Evolutionary conservation across 1,284 basidiomycete species (phyloP), one percentile per base, ranked within the genome.

Genomic region (Mycena sp.): DNA sequence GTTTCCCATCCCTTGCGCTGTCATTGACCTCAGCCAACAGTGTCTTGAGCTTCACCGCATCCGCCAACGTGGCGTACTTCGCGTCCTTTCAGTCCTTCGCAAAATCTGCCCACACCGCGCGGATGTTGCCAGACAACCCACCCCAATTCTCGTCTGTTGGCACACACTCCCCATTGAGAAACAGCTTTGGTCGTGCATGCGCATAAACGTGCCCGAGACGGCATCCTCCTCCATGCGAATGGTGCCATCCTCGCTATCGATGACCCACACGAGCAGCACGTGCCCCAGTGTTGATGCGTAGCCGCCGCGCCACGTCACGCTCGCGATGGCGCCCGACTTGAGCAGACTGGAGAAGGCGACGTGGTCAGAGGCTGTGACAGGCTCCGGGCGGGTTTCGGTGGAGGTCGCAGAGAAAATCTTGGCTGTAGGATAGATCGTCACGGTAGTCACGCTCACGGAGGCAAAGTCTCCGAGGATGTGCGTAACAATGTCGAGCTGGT

Each of bases 231-330:
- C 73, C 5, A 80, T 23, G 26, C 71, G 63, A 53, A 80, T 74
- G 5, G 67, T 67, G 0, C 78, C 77, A 1, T 75, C 72, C 45
- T 80, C 78, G 10, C 78, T 78, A 44, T 80, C 75, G 45, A 81
- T 78, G 48, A 71, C 67, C 78, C 78, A 80, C 1, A 71, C 21
- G 41, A 78, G 72, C 2, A 56, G 61, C 35, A 62, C 65, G 26
- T 70, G 61, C n/a, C 71, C 72, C 26, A 68, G 70, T 4, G 68
- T 69, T n/a, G 61, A 62, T 26, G 57, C 55, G 28, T 71, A 65
- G 6, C 78, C 77, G 0, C 60, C 64, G 17, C 75, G 71, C 66
- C 72, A 74, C 16, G 70, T 65, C 10, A 77, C 56, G 49, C 65
- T 76, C 21, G 69, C 71, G 2, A 76, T 43, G 10, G 72, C 70